Evolutionary conservation across 1,284 basidiomycete genomes (phyloP), one percentile per base, ranked within the genome.

Genomic region (Heliocybe sulcata): DNA sequence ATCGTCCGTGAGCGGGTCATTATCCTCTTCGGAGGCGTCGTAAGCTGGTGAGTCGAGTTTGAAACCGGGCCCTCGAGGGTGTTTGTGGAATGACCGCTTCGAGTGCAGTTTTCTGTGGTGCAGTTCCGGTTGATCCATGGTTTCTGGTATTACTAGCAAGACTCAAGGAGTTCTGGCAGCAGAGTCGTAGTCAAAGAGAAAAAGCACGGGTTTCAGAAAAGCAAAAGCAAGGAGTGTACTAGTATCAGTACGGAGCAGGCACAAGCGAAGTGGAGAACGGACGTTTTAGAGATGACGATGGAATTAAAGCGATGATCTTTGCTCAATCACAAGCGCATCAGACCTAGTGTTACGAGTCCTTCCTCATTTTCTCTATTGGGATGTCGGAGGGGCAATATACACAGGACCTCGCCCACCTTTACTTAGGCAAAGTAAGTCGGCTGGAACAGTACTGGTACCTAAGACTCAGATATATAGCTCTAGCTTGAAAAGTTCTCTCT

Each of bases 1-100:
- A 63, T 88, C 87, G 73, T 90, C 87, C 10, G 86, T 89, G 61
- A 87, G 71, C 8, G 87, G 86, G 66, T 90, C 87, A 66, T 90
- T 90, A 76, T 90, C 87, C 70, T 90, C 87, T 64, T 89, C 87
- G 4, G 86, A 89, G 63, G 87, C 86, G 69, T 89, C 87, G 72
- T 89, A 89, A 6, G 86, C 85, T 22, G 87, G 87, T 0, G 87
- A 88, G 58, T 88, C 83, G 27, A 81, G 67, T n/a, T 4, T 16
- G 6, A 42, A 20, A 4, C 38, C 38, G 4, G 38, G 38, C 31
- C 69, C 69, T 59, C 75, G 77, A 50, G 79, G 77, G 65, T 82
- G 76, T 63, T 80, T 85, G 61, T 77, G 82, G 71, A 87, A 83
- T 1, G 85, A 85, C 42, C 82, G 76, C 61, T 87, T 87, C 50